Conservation (phyloP, 2,329 filamentous ascomycete genomes). For the Talaromyces sp. region DNA sequence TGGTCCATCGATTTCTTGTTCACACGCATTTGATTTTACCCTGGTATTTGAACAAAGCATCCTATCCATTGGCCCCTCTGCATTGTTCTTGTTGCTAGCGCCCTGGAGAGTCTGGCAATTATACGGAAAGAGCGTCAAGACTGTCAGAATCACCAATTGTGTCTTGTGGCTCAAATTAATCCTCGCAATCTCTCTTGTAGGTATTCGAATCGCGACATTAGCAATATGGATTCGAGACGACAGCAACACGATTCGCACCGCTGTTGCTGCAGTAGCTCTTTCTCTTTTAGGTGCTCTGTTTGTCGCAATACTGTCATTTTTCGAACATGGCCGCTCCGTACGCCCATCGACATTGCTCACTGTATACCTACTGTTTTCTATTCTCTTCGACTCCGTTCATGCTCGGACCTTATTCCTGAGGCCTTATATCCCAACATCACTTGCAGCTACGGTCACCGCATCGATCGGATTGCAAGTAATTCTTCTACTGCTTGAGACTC, state of each 20-base stretch:
- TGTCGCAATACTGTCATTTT: slow-evolving; percentile 26
- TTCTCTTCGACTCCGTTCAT: slow-evolving; percentile 40
- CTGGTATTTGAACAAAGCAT: slow-evolving; percentile 45
- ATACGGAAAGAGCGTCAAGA: not conserved
- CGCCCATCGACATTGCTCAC: slow-evolving; percentile 30
- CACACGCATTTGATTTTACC: slow-evolving; percentile 45
- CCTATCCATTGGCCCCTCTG: slow-evolving; percentile 37
- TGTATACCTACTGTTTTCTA: slow-evolving; percentile 42
- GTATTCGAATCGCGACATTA: not conserved
- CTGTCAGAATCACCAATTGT: not conserved
- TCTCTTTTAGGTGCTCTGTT: not conserved
- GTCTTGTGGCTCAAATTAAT: not conserved
- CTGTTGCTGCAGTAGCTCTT: not conserved
- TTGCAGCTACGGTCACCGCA: slow-evolving; percentile 39
- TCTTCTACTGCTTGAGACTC: slow-evolving; percentile 21
- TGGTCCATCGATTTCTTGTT: slow-evolving; percentile 25
- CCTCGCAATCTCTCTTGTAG: not conserved
- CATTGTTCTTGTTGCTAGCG: slow-evolving; percentile 30
- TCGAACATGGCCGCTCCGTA: slow-evolving; percentile 27
- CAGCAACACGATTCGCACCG: slow-evolving; percentile 22
- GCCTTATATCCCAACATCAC: slow-evolving; percentile 26
- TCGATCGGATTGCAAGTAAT: not conserved
- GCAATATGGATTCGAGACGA: not conserved
- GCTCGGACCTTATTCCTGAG: slow-evolving; percentile 39
- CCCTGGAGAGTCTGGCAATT: not conserved